Base-by-base conservation (phyloP, 2,329 filamentous ascomycete species). In the Beauveria rudraprayagi region DNA sequence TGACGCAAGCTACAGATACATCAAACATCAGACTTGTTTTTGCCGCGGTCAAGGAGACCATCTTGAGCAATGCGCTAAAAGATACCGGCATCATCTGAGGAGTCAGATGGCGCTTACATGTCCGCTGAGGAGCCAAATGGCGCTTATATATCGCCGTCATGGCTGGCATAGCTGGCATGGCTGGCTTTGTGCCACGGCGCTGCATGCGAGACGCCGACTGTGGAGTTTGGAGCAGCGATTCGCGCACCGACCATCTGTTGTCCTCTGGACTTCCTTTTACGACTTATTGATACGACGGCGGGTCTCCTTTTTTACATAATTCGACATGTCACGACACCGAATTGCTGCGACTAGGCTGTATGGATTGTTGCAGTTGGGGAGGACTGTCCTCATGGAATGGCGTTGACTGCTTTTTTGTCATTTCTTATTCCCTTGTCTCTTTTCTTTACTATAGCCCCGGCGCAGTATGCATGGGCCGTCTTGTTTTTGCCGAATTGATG, bases 11-110 rank as follows among this genome's bases (percentile, higher is more conserved):
- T 51, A 99, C 94, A 65, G 94, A 99, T 74, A 99, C 94, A 4
- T 97, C 92, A 57, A 99, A 99, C 71, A 97, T 99, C 70, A 90
- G 94, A 66, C 83, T 99, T 43, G 94, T 99, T 53, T 99, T 99
- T 76, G 94, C 93, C 40, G 94, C 94, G 9, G 94, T 99, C 63
- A 99, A 99, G 75, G 94, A 99, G 77, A 99, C 94, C 40, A 99
- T 99, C 70, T 79, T 99, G 67, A 96, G 97, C 76, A 99, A 99
- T 73, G 94, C 94, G 53, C 83, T 99, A 67, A 97, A 96, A 78
- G 94, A 99, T 75, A 97, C 94, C 24, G 94, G 94, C 67, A 97
- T 99, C 74, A 85, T 99, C 69, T 92, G 76, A 88, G 70, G 66
- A 62, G 10, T 4, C 10, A 16, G 19, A 17, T 6, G 8, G 6